Conservation (phyloP, 805 yeast genomes). For the Saccharomyces cerevisiae region DNA sequence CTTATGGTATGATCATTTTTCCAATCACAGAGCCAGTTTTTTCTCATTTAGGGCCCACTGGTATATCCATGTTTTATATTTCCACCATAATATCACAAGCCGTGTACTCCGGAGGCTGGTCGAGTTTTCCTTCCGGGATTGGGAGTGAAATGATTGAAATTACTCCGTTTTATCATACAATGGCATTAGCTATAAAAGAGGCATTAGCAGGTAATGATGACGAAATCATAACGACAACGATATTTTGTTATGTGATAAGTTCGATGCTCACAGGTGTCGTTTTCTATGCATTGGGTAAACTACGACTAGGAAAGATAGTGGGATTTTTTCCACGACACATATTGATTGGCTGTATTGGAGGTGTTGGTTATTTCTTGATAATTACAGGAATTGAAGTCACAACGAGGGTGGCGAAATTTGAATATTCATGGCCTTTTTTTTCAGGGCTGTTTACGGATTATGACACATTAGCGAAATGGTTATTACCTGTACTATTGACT, state of each 20-base stretch:
- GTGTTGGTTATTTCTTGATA: constrained; percentile 88
- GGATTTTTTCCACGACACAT: constrained; percentile 96
- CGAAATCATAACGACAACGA: constrained; percentile 72
- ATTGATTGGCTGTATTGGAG: constrained; percentile 94
- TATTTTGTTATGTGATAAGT: constrained; percentile 75
- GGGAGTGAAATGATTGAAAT: constrained; percentile 98
- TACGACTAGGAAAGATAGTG: constrained; percentile 74
- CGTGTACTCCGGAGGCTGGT: constrained; percentile 82
- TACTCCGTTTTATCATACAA: constrained; percentile 95
- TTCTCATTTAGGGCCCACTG: constrained; percentile 73
- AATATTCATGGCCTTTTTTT: constrained; percentile 54
- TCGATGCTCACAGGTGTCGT: constrained; percentile 81
- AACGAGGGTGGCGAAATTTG: constrained; percentile 67
- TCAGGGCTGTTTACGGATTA: constrained; percentile 32
- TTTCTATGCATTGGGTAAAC: constrained; percentile 68
- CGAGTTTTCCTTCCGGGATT: constrained; percentile 81
- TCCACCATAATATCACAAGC: constrained; percentile 86
- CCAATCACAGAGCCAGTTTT: constrained; percentile 80
- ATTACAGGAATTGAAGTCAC: constrained; percentile 89
- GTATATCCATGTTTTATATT: constrained; percentile 88
- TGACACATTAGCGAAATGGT: constrained; percentile 53
- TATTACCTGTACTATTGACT: constrained; percentile 60
- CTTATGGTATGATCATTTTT: constrained; percentile 96
- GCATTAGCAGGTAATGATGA: constrained; percentile 38
- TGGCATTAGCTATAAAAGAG: constrained; percentile 67